Evolutionary conservation across 192 early-diverging fungal species (phyloP).

Genomic region (Coemansia sp.): DNA sequence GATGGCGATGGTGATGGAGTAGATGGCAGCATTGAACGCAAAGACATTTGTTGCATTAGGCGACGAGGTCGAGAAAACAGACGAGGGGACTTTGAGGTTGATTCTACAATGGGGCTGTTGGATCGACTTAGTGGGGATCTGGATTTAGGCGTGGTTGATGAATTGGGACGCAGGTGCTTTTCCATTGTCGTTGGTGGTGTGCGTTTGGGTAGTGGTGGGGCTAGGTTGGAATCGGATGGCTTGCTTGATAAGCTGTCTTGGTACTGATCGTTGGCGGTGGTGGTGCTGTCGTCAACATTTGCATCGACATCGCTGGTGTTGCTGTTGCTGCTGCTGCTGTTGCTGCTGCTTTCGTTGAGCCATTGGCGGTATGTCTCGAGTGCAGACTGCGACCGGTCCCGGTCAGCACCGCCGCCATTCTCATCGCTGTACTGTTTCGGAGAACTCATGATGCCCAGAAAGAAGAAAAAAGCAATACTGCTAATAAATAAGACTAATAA

Average conservation of each 20-base stretch:
- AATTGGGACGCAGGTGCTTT: background rate
- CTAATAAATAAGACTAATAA: background rate
- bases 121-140: background rate
- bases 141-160: background rate
- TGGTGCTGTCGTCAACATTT: background rate
- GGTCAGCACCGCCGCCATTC: background rate
- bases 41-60: background rate
- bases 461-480: background rate
- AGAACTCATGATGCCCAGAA: background rate
- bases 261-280: too few species aligned
- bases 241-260: background rate
- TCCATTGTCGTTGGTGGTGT: background rate
- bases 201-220: background rate
- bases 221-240: background rate
- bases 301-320: background rate
- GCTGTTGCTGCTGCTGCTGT: background rate
- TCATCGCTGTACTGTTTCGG: too few species aligned
- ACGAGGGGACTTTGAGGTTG: background rate
- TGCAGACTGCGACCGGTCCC: constrained; percentile 18
- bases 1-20: background rate
- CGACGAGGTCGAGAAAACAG: background rate
- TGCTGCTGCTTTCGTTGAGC: constrained; percentile 29
- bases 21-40: background rate
- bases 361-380: constrained; percentile 37
- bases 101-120: too few species aligned